Evolutionary conservation across 345 rosid genomes (phyloP), one percentile per base, ranked within the genome.

Genomic region (Nasturtium officinale): DNA sequence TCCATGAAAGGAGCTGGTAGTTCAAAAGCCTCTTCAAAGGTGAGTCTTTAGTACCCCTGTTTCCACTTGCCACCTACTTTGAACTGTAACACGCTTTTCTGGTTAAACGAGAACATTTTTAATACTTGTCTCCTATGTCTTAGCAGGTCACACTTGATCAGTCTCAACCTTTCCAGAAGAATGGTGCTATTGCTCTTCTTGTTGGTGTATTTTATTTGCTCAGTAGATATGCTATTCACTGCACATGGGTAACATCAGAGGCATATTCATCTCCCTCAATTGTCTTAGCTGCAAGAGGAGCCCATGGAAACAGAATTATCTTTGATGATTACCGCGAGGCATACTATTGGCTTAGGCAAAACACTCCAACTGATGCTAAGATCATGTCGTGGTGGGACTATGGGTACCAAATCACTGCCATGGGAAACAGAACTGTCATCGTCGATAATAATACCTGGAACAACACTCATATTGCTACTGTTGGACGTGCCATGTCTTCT

Each of bases 381-480:
- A 84, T 95, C 79, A 95, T 95, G 99, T 95, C 99, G 20, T 92
- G 99, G 99, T 95, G 99, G 99, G 99, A 95, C 85, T 95, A 95
- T 71, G 98, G 98, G 68, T 91, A 94, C 82, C 98, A 94, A 74
- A 94, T 94, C 77, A 94, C 97, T 63, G 99, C 99, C 68, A 95
- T 95, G 99, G 99, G 97, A 77, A 95, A 95, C 77, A 90, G 98
- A 87, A 90, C 99, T 12, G 99, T 95, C 65, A 95, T 95, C 53
- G 99, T 95, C 42, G 99, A 95, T 80, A 95, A 95, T 76, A 95
- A 95, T 73, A 95, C 99, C 69, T 95, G 99, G 99, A 95, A 95
- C 77, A 95, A 95, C 84, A 95, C 99, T 4, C 99, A 95, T 71
- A 95, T 95, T 65, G 99, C 99, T 47, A 95, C 99, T n/a, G 99